These are phyloP conservation scores for Penicillium brevicompactum DNA, from an alignment of 2,329 filamentous ascomycete genomes.

Conservation along the genomic window DNA sequence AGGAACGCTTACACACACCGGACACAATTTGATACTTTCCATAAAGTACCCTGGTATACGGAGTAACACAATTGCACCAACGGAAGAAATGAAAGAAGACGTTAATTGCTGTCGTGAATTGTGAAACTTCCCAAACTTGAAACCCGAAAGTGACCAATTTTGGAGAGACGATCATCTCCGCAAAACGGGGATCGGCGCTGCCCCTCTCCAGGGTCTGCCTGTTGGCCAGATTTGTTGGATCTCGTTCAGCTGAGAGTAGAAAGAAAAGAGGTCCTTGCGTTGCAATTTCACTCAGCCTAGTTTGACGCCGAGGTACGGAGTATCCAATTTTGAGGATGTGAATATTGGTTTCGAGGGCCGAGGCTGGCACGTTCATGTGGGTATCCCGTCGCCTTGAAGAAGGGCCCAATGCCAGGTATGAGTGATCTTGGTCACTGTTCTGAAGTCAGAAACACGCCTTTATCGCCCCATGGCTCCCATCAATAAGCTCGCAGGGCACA, in stretches of 20 bases:
- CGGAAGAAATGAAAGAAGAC: background rate
- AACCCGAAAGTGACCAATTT: background rate
- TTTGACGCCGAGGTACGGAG: constrained; percentile 9
- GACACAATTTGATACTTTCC: no score
- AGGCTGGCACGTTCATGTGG: constrained; percentile 6
- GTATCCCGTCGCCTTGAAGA: background rate
- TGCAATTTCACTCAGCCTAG: background rate
- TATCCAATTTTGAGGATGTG: background rate
- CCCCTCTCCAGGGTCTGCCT: background rate
- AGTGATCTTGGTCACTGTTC: background rate
- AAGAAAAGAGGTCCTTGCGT: background rate
- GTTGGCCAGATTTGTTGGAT: background rate
- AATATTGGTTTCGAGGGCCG: background rate
- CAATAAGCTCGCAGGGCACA: constrained; percentile 47
- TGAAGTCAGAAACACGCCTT: background rate
- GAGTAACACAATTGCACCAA: no score
- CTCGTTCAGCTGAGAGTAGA: background rate
- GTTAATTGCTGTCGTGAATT: background rate
- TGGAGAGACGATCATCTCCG: constrained; percentile 4
- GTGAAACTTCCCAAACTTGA: background rate
- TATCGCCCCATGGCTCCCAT: constrained; percentile 12
- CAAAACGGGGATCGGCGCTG: constrained; percentile 6
- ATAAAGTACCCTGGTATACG: no score
- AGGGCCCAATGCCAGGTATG: background rate
- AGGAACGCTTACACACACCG: no score